These are phyloP conservation scores for Ustilago loliicola DNA, from an alignment of 1,284 basidiomycete species.

Conservation along the genomic window DNA sequence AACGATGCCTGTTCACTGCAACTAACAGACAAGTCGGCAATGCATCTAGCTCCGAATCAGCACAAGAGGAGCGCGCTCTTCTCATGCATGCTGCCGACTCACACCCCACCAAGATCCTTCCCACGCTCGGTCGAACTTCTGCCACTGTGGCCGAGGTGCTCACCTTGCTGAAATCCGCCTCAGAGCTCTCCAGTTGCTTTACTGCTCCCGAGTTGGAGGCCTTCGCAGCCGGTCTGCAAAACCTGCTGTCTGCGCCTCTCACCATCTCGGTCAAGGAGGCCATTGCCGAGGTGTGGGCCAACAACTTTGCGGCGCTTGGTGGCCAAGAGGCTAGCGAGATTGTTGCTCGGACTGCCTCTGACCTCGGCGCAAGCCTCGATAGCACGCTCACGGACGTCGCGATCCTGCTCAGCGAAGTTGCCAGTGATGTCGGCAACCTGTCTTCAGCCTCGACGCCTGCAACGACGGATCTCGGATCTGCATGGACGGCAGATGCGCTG, in stretches of 20 bases:
- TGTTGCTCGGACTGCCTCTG: conserved; percentile 22
- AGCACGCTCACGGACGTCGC: conserved; percentile 40
- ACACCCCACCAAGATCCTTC: conserved; percentile 44
- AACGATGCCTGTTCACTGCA: conserved; percentile 17
- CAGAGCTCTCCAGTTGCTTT: conserved; percentile 37
- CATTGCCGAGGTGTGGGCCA: conserved; percentile 38
- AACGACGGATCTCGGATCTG: conserved; percentile 44
- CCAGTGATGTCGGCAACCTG: conserved; percentile 11
- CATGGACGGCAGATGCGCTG: conserved; percentile 42
- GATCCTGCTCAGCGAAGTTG: conserved; percentile 42
- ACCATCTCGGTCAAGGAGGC: conserved; percentile 50
- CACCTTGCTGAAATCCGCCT: conserved; percentile 42
- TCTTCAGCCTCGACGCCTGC: conserved; percentile 18
- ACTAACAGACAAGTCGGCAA: conserved; percentile 8
- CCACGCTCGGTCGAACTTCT: conserved; percentile 41
- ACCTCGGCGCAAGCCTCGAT: conserved; percentile 50
- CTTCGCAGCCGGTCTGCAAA: conserved; percentile 39
- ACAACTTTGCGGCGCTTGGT: conserved; percentile 35
- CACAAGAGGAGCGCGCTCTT: conserved; percentile 31
- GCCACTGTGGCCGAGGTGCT: conserved; percentile 49
- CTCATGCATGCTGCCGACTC: conserved; percentile 42
- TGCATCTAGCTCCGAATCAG: conserved; percentile 9
- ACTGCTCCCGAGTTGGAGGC: conserved; percentile 43
- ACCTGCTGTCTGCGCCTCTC: conserved; percentile 36
- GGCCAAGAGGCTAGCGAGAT: conserved; percentile 35